These are phyloP conservation scores for Aspergillus aculeatus DNA, from an alignment of 2,329 filamentous ascomycete species.

Conservation along the genomic window DNA sequence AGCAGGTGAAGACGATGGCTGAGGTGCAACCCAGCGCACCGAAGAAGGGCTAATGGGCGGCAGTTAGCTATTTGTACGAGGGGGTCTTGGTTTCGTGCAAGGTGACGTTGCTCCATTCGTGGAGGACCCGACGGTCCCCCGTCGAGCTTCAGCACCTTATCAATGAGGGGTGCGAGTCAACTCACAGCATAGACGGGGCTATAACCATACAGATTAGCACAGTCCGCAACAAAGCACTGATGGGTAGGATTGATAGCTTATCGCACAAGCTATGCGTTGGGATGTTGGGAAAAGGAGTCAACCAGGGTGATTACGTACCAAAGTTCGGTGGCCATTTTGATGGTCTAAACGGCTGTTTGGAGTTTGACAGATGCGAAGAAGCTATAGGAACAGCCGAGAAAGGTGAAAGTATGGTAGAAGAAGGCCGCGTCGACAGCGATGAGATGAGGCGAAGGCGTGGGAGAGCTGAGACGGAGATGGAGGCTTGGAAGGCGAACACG, in stretches of 20 bases:
- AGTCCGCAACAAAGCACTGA: slow-evolving; percentile 1
- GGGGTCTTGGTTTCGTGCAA: background rate
- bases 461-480: slow-evolving; percentile 28
- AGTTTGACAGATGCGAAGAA: slow-evolving; percentile 13
- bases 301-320: slow-evolving; percentile 64
- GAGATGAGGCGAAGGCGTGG: slow-evolving; percentile 31
- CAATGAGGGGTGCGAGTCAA: slow-evolving; percentile 38
- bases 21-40: slow-evolving; percentile 95
- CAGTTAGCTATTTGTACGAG: slow-evolving; percentile 2
- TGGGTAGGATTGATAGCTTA: background rate
- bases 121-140: background rate
- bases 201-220: slow-evolving; percentile 30
- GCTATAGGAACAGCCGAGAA: slow-evolving; percentile 18
- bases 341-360: slow-evolving; percentile 17
- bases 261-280: slow-evolving; percentile 22
- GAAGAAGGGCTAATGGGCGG: slow-evolving; percentile 72
- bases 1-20: slow-evolving; percentile 94
- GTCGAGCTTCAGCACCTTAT: background rate
- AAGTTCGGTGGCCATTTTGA: slow-evolving; percentile 74
- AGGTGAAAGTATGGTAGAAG: slow-evolving; percentile 20
- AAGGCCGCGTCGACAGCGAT: slow-evolving; percentile 26
- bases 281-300: slow-evolving; percentile 31
- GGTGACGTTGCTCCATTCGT: slow-evolving; percentile 2
- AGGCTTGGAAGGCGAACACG: slow-evolving; percentile 36
- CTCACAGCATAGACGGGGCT: slow-evolving; percentile 99